Conservation (phyloP, 169 alveolate genomes). For the Eimeria maxima region DNA sequence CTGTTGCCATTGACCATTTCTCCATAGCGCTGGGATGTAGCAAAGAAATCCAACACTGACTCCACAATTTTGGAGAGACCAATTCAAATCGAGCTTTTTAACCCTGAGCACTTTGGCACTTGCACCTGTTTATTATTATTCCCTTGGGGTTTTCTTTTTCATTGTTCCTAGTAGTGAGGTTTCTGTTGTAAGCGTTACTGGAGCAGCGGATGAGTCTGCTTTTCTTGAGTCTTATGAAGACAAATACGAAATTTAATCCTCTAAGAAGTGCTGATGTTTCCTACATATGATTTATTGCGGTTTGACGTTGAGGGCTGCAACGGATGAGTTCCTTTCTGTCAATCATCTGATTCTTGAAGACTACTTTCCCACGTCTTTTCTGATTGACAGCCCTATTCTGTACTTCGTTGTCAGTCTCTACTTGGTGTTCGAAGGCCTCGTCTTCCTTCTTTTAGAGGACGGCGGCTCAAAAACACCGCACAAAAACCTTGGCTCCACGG, state of each 20-base stretch:
- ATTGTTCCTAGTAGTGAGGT: no score
- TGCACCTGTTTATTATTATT: background rate
- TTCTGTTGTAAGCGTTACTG: no score
- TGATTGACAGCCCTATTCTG: background rate
- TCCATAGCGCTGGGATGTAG: background rate
- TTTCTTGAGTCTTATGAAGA: no score
- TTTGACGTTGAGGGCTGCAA: background rate
- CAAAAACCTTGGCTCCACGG: background rate
- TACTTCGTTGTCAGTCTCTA: no score
- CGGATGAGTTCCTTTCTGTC: conserved; percentile 18
- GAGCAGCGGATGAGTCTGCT: no score
- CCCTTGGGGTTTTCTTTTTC: background rate
- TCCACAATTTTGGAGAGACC: background rate
- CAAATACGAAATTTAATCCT: background rate
- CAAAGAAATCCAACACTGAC: conserved; percentile 76
- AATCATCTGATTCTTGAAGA: conserved; percentile 68
- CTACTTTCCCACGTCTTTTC: background rate
- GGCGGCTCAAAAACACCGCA: background rate
- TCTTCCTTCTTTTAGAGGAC: background rate
- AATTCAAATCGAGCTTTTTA: conserved; percentile 74
- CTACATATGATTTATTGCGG: background rate
- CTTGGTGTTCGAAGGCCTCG: conserved; percentile 30
- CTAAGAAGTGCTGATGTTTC: conserved; percentile 76
- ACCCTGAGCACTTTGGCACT: conserved; percentile 28
- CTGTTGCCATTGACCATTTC: no score